Evolutionary conservation across 495 filamentous ascomycete genomes (phyloP).

Genomic region (Annulohypoxylon bovei): DNA sequence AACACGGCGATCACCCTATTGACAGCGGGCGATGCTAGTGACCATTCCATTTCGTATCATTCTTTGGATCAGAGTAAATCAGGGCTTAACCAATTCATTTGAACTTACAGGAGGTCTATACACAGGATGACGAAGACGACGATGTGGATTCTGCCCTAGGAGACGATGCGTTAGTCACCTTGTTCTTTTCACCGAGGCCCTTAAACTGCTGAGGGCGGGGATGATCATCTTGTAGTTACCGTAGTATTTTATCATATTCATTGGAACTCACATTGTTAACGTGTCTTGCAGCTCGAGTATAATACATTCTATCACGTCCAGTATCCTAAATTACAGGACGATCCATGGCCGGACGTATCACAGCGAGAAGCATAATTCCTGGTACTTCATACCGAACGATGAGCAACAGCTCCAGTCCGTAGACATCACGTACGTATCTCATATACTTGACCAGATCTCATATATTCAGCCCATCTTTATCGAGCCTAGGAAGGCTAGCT

Average conservation of each 20-base stretch:
- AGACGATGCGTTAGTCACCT: constrained; percentile 42
- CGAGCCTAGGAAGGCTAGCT: neutral
- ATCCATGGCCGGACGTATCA: constrained; percentile 55
- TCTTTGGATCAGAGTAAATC: neutral
- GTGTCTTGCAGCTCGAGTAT: constrained; percentile 35
- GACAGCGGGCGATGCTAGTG: neutral
- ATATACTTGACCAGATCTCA: neutral
- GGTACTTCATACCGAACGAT: constrained; percentile 46
- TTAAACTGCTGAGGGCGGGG: neutral
- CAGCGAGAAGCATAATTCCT: constrained; percentile 43
- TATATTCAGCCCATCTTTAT: neutral
- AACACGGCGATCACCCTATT: constrained; percentile 11
- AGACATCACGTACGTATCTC: constrained; percentile 43
- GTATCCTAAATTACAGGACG: constrained; percentile 57
- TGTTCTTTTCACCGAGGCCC: neutral
- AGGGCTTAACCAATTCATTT: constrained; percentile 15
- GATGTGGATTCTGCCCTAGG: constrained; percentile 45
- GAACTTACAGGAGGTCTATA: constrained; percentile 22
- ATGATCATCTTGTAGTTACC: neutral
- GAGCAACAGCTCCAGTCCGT: constrained; percentile 48
- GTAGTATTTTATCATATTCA: neutral
- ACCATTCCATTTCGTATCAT: neutral
- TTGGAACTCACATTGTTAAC: constrained; percentile 14
- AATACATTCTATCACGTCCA: constrained; percentile 58
- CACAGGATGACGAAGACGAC: constrained; percentile 31